These are phyloP conservation scores for Aspergillus jensenii DNA, from an alignment of 2,329 filamentous ascomycete genomes.

Conservation along the genomic window DNA sequence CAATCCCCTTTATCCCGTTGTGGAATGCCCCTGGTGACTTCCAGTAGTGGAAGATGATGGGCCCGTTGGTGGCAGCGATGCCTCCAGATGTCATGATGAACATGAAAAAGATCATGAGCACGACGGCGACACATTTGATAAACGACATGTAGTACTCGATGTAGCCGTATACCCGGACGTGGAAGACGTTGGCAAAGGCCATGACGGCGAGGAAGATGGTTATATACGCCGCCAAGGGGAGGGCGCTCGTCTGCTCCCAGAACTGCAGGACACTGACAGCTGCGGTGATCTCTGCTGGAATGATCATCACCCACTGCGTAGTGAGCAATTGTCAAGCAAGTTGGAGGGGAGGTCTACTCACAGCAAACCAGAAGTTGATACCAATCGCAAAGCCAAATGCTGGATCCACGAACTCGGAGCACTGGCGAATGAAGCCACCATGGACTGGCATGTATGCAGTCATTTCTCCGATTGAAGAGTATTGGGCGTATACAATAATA, in stretches of 20 bases:
- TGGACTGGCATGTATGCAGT: constrained; percentile 33
- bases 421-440: constrained; percentile 35
- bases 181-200: constrained; percentile 27
- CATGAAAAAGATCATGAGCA: constrained; percentile 36
- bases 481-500: constrained; percentile 34
- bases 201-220: constrained; percentile 32
- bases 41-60: constrained; percentile 34
- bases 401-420: constrained; percentile 26
- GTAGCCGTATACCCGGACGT: constrained; percentile 28
- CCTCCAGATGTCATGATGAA: constrained; percentile 38
- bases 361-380: constrained; percentile 36
- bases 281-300: constrained; percentile 36
- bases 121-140: constrained; percentile 30
- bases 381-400: constrained; percentile 36
- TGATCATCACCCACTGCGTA: constrained; percentile 5
- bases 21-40: constrained; percentile 29
- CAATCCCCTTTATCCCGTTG: constrained; percentile 35
- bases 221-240: constrained; percentile 34
- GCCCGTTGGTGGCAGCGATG: constrained; percentile 30
- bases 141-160: constrained; percentile 28
- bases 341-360: background rate
- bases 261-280: constrained; percentile 33
- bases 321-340: too few species aligned
- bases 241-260: constrained; percentile 26
- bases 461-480: constrained; percentile 33